These are phyloP conservation scores for Durotheca rogersii DNA, from an alignment of 495 filamentous ascomycete genomes.

Conservation along the genomic window DNA sequence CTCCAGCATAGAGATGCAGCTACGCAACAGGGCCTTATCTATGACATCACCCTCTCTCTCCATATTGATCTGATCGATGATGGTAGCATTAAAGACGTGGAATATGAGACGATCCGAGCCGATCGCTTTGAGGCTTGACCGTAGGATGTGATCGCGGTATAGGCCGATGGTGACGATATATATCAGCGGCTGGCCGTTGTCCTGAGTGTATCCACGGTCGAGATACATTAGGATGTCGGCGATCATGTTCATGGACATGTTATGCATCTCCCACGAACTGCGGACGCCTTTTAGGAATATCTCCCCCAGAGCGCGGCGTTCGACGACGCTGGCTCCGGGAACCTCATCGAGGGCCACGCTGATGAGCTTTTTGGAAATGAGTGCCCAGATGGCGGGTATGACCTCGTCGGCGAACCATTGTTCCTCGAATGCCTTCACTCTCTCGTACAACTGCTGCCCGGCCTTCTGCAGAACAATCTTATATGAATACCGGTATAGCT, in stretches of 20 bases:
- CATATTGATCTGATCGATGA: constrained; percentile 89
- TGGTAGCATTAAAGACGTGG: constrained; percentile 72
- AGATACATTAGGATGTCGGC: constrained; percentile 99
- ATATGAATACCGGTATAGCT: constrained; percentile 94
- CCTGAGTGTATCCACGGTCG: constrained; percentile 77
- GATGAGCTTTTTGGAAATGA: constrained; percentile 62
- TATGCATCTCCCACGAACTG: constrained; percentile 82
- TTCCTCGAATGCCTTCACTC: constrained; percentile 76
- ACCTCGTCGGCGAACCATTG: constrained; percentile 73
- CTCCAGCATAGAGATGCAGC: constrained; percentile 88
- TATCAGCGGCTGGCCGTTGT: constrained; percentile 73
- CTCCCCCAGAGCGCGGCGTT: constrained; percentile 78
- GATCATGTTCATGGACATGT: constrained; percentile 92
- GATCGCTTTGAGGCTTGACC: constrained; percentile 41
- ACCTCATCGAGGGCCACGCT: constrained; percentile 46
- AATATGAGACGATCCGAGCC: constrained; percentile 56
- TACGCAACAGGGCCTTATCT: constrained; percentile 76
- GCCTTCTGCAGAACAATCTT: constrained; percentile 87
- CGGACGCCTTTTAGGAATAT: constrained; percentile 76
- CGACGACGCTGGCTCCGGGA: constrained; percentile 62
- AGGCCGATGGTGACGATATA: constrained; percentile 81
- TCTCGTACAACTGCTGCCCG: constrained; percentile 78
- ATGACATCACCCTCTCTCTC: constrained; percentile 90
- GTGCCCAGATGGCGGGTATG: constrained; percentile 59
- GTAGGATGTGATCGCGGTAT: constrained; percentile 80